Percentiles rank a stretch among this genome's conserved stretches.
These are phyloP conservation scores for Colletotrichum somersetense DNA, from an alignment of 2,329 filamentous ascomycete species.

Conservation along the genomic window DNA sequence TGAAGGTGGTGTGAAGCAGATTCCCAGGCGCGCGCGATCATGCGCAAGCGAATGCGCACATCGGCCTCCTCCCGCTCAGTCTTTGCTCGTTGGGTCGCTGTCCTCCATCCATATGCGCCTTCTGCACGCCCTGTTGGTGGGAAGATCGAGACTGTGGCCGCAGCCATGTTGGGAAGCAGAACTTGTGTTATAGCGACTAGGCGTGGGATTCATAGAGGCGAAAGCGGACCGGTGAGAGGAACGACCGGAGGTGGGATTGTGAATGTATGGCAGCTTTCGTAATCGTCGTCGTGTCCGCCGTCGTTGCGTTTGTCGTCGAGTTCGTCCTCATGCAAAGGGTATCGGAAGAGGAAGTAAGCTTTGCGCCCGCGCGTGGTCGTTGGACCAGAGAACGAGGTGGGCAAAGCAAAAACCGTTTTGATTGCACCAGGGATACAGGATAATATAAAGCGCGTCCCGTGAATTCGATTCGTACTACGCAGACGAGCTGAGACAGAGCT, in stretches of 20 bases:
- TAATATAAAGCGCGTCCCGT: conserved; percentile 3
- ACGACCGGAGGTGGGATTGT: conserved; percentile 15
- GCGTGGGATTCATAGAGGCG: conserved; percentile 67
- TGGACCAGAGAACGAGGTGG: not conserved
- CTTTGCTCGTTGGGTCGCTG: conserved; percentile 51
- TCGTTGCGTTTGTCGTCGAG: conserved; percentile 29
- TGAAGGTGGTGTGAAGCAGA: conserved; percentile 43
- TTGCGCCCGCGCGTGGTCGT: conserved; percentile 10
- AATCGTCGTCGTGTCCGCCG: not conserved
- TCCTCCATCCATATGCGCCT: conserved; percentile 54
- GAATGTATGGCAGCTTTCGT: not conserved
- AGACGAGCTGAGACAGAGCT: conserved; percentile 23
- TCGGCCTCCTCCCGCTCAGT: conserved; percentile 53
- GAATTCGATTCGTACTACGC: not conserved
- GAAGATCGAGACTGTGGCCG: conserved; percentile 61
- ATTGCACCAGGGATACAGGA: not conserved
- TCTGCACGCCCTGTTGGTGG: conserved; percentile 56
- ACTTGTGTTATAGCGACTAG: conserved; percentile 56
- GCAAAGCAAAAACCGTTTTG: conserved; percentile 8
- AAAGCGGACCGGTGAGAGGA: conserved; percentile 42
- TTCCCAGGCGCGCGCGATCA: conserved; percentile 53
- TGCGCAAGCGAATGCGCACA: conserved; percentile 42
- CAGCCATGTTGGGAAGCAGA: conserved; percentile 66
- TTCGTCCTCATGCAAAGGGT: conserved; percentile 20
- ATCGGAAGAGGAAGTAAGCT: conserved; percentile 17